A percentile compares a stretch with the other conserved stretches of the same genome.
Evolutionary conservation across 2,329 filamentous ascomycete genomes (phyloP).

Genomic region (Fusarium brachygibbosum): DNA sequence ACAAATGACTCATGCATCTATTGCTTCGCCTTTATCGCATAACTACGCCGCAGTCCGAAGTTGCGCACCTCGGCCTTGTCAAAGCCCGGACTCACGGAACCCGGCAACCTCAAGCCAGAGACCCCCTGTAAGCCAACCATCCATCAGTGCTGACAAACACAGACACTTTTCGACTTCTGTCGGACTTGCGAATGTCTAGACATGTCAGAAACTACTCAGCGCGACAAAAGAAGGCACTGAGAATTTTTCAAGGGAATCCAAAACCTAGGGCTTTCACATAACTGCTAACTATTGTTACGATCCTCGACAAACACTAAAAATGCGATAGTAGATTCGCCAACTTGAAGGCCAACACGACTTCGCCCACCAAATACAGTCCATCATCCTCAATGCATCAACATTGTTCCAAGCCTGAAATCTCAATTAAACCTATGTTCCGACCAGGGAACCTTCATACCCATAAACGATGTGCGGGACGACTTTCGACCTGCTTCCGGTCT

Average conservation of each 20-base stretch:
- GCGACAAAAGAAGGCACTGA: not conserved
- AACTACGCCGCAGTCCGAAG: not conserved
- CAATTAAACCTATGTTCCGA: constrained; percentile 12
- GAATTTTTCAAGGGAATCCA: not conserved
- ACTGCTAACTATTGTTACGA: not conserved
- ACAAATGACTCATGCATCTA: constrained; percentile 13
- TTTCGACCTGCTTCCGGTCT: constrained; percentile 6
- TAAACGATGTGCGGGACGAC: constrained; percentile 25
- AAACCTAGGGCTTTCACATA: not conserved
- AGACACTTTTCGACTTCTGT: not conserved
- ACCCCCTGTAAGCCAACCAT: not conserved
- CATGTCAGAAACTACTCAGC: not conserved
- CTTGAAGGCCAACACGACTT: no score
- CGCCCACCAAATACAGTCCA: not conserved
- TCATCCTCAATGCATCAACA: not conserved
- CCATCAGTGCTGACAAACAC: not conserved
- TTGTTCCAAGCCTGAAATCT: not conserved
- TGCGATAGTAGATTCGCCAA: not conserved
- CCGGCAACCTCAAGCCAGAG: not conserved
- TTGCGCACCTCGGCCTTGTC: constrained; percentile 16
- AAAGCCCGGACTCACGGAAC: constrained; percentile 2
- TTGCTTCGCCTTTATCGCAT: not conserved
- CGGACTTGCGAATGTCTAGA: not conserved
- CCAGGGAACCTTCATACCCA: constrained; percentile 39
- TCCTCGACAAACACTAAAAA: no score